phyloP scores from a whole-genome alignment of 2,329 filamentous ascomycete genomes.

The Monosporascus sp. region DNA sequence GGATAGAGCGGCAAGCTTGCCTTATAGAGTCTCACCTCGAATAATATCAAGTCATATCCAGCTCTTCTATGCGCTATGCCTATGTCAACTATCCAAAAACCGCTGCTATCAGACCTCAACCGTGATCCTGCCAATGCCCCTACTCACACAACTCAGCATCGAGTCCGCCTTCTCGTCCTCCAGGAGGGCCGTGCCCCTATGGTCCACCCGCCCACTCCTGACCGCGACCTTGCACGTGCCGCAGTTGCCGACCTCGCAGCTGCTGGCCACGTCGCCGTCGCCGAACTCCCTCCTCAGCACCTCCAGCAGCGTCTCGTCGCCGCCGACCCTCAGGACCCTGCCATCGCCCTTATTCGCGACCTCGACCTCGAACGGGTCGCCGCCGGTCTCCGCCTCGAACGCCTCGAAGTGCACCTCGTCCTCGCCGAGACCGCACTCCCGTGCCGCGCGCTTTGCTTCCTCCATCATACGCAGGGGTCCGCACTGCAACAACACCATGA shows the following conservation, averaged over 20 bases:
- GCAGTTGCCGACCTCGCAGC: conserved; percentile 51
- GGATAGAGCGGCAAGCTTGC: neutral
- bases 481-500: conserved; percentile 28
- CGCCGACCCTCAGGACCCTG: conserved; percentile 36
- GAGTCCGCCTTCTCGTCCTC: conserved; percentile 37
- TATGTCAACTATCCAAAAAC: conserved; percentile 16
- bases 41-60: neutral
- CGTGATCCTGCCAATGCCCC: conserved; percentile 43
- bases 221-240: conserved; percentile 45
- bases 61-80: neutral
- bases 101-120: conserved; percentile 33
- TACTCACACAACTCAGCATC: conserved; percentile 49
- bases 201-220: conserved; percentile 39
- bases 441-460: conserved; percentile 37
- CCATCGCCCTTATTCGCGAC: conserved; percentile 34
- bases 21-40: neutral
- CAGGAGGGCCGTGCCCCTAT: conserved; percentile 42
- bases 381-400: conserved; percentile 47
- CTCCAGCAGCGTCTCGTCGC: conserved; percentile 46
- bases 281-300: conserved; percentile 39
- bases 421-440: conserved; percentile 36
- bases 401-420: conserved; percentile 56
- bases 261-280: conserved; percentile 36
- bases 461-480: conserved; percentile 55
- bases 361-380: conserved; percentile 56